A percentile compares a stretch with the other conserved stretches of the same genome.
phyloP scores from a whole-genome alignment of 805 yeast species.

The Candida chilensis region DNA sequence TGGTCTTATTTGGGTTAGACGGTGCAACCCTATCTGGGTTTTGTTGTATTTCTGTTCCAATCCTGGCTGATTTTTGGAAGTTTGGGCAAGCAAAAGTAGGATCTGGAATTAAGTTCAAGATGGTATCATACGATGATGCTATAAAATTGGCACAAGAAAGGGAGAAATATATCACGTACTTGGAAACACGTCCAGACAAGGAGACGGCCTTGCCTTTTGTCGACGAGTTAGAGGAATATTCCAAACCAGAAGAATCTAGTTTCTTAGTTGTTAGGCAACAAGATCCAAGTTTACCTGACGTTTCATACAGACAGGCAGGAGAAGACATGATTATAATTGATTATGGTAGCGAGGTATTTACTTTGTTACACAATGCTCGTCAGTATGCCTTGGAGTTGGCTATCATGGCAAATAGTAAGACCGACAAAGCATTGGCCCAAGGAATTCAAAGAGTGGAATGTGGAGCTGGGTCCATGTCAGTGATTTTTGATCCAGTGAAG shows the following conservation, averaged over 20 bases:
- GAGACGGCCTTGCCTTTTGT: constrained; percentile 4
- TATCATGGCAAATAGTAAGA: constrained; percentile 2
- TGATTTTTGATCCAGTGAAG: constrained; percentile 10
- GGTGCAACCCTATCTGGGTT: constrained; percentile 19
- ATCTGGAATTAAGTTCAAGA: constrained; percentile 9
- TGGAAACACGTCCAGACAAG: constrained; percentile 6
- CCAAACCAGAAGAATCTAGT: background rate
- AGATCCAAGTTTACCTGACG: constrained; percentile 7
- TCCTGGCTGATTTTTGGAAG: constrained; percentile 17
- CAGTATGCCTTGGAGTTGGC: constrained; percentile 12
- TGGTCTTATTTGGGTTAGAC: constrained; percentile 15
- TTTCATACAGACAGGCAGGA: constrained; percentile 16
- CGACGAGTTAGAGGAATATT: constrained; percentile 6
- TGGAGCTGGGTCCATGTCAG: constrained; percentile 11
- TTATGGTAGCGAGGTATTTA: constrained; percentile 15
- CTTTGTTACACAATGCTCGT: constrained; percentile 18
- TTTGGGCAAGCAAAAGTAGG: constrained; percentile 19
- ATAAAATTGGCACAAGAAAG: constrained; percentile 8
- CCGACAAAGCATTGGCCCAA: constrained; percentile 3
- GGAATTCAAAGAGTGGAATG: constrained; percentile 9
- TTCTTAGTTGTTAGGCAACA: constrained; percentile 1
- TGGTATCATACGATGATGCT: constrained; percentile 11
- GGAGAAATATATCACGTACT: constrained; percentile 6
- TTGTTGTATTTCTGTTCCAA: constrained; percentile 13
- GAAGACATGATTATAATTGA: constrained; percentile 19